Evolutionary conservation across 495 filamentous ascomycete species (phyloP).

Genomic region (Sabuloglossum arenarium): DNA sequence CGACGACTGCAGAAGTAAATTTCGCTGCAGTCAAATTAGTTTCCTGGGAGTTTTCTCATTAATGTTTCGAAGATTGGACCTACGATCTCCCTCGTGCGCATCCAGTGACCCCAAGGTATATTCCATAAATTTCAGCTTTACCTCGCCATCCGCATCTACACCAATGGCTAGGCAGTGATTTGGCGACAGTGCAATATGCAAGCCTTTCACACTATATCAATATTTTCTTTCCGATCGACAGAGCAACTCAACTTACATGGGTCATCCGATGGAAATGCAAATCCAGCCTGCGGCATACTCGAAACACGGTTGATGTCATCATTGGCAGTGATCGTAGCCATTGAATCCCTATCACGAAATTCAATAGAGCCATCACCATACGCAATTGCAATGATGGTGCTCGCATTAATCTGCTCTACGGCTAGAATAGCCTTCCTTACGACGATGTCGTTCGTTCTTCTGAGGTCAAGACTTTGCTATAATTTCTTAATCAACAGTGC

Average conservation of each 20-base stretch:
- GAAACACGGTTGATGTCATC: slow-evolving; percentile 41
- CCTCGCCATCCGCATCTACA: slow-evolving; percentile 40
- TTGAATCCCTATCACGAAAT: slow-evolving; percentile 50
- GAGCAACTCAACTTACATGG: slow-evolving; percentile 21
- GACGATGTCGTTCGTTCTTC: slow-evolving; percentile 40
- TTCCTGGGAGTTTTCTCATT: neutral
- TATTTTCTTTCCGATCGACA: neutral
- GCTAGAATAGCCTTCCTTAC: slow-evolving; percentile 48
- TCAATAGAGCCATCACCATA: slow-evolving; percentile 60
- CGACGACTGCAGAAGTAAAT: slow-evolving; percentile 31
- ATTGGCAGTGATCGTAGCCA: slow-evolving; percentile 40
- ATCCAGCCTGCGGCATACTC: slow-evolving; percentile 50
- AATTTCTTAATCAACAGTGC: neutral
- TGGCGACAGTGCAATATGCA: slow-evolving; percentile 42
- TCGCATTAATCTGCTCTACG: slow-evolving; percentile 40
- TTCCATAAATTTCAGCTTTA: slow-evolving; percentile 41
- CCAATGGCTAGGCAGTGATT: slow-evolving; percentile 45
- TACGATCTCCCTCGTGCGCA: slow-evolving; percentile 7
- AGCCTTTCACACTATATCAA: slow-evolving; percentile 2
- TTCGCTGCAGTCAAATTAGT: slow-evolving; percentile 18
- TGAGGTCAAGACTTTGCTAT: slow-evolving; percentile 40
- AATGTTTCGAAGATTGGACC: neutral
- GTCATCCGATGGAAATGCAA: slow-evolving; percentile 33
- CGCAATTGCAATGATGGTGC: slow-evolving; percentile 42
- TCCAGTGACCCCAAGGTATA: slow-evolving; percentile 17